phyloP scores from a whole-genome alignment of 2,329 filamentous ascomycete species.

The Stagonosporopsis chrysanthemi region DNA sequence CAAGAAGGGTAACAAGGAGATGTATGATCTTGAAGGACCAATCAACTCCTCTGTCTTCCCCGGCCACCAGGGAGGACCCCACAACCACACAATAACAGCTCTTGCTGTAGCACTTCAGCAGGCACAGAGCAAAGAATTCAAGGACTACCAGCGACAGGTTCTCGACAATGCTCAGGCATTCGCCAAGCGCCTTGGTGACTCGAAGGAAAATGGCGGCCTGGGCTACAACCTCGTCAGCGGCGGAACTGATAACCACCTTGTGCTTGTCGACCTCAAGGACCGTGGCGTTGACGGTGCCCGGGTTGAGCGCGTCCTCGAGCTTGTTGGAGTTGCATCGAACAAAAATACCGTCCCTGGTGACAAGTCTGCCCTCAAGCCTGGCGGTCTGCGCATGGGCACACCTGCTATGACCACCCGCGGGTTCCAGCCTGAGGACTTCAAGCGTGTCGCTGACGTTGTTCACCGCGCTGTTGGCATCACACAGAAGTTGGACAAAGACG shows the following conservation, averaged over 20 bases:
- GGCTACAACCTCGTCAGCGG: constrained; percentile 95
- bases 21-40: constrained; percentile 92
- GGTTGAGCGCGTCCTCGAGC: constrained; percentile 93
- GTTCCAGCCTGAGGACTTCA: constrained; percentile 91
- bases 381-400: constrained; percentile 93
- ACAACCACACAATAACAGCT: constrained; percentile 99
- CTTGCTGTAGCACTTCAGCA: constrained; percentile 95
- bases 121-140: constrained; percentile 88
- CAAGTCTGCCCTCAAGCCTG: constrained; percentile 94
- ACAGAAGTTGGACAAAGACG: constrained; percentile 51
- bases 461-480: constrained; percentile 53
- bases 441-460: constrained; percentile 62
- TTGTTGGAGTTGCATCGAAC: constrained; percentile 99
- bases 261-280: constrained; percentile 91
- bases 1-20: constrained; percentile 87
- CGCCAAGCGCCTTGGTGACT: constrained; percentile 72
- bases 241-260: constrained; percentile 97
- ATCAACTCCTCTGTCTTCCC: constrained; percentile 99
- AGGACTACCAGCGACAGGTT: constrained; percentile 91
- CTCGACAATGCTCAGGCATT: constrained; percentile 92
- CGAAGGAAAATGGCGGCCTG: constrained; percentile 73
- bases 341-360: constrained; percentile 99
- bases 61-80: constrained; percentile 95
- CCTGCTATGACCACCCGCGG: constrained; percentile 97
- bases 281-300: constrained; percentile 89